Conservation (phyloP, 2,329 filamentous ascomycete species). For the Orbilia blumenaviensis region DNA sequence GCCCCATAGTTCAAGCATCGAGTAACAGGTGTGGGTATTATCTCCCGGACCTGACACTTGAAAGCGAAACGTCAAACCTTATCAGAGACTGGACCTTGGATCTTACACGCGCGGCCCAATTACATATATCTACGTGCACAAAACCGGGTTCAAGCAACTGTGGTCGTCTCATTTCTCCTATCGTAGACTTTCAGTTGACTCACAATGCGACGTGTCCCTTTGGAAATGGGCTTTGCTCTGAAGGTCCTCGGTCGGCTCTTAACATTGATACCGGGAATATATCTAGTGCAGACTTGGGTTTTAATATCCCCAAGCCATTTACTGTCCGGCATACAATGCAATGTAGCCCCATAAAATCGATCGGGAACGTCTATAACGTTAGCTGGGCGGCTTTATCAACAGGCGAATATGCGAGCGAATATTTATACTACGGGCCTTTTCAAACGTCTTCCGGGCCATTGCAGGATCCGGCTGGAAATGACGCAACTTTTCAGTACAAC, state of each 20-base stretch:
- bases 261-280: slow-evolving; percentile 18
- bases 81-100: slow-evolving; percentile 9
- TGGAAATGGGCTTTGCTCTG: slow-evolving; percentile 5
- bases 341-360: slow-evolving; percentile 4
- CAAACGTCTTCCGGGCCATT: neutral
- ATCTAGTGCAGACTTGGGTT: slow-evolving; percentile 14
- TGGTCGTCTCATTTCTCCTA: neutral
- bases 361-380: neutral
- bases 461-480: slow-evolving; percentile 4
- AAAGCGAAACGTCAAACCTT: neutral
- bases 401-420: slow-evolving; percentile 3
- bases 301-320: slow-evolving; percentile 21
- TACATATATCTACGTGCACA: slow-evolving; percentile 6
- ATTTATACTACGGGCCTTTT: neutral
- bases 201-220: slow-evolving; percentile 31
- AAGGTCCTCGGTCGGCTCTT: neutral
- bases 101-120: neutral
- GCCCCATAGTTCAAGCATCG: slow-evolving; percentile 10
- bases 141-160: neutral
- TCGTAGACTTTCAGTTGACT: neutral
- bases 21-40: slow-evolving; percentile 14
- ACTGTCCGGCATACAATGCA: slow-evolving; percentile 6
- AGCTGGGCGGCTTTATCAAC: neutral
- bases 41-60: neutral
- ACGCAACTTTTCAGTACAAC: slow-evolving; percentile 8